These are phyloP conservation scores for Brassica juncea DNA, from an alignment of 345 rosid species.

Conservation along the genomic window DNA sequence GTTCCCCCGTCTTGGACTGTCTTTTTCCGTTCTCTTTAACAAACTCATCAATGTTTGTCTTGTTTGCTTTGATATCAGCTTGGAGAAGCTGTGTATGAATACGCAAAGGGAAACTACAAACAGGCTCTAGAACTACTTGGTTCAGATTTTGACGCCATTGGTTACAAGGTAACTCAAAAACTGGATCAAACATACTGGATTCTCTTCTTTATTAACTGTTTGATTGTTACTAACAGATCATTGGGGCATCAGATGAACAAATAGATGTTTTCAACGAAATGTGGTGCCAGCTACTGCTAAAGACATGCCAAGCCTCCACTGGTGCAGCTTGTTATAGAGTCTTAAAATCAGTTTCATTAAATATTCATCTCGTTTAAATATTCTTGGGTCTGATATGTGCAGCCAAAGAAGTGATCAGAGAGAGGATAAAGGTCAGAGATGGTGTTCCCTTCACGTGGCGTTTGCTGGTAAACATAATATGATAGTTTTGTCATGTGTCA, in stretches of 20 bases:
- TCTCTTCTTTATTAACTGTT: neutral
- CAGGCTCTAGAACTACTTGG: conserved; percentile 62
- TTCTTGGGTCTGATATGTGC: conserved; percentile 8
- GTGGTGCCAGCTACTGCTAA: conserved; percentile 68
- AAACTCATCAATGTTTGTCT: neutral
- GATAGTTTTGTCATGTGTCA: neutral
- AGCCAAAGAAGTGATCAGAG: conserved; percentile 62
- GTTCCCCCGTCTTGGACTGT: conserved; percentile 26
- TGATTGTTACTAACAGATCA: conserved; percentile 45
- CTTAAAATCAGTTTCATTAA: neutral
- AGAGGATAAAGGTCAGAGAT: conserved; percentile 59
- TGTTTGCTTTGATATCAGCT: conserved; percentile 49
- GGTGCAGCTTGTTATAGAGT: conserved; percentile 47
- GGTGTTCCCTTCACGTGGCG: conserved; percentile 84
- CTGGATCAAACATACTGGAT: neutral
- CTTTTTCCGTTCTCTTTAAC: neutral
- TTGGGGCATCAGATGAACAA: conserved; percentile 92
- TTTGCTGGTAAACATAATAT: conserved; percentile 53
- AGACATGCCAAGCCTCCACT: conserved; percentile 54
- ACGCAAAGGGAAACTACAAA: conserved; percentile 54
- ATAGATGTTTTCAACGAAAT: conserved; percentile 85
- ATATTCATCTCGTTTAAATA: neutral
- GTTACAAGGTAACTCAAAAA: conserved; percentile 58
- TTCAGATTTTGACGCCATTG: conserved; percentile 61
- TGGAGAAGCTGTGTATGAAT: conserved; percentile 70